phyloP scores from a whole-genome alignment of 2,329 filamentous ascomycete genomes.

The Xylaria multiplex region DNA sequence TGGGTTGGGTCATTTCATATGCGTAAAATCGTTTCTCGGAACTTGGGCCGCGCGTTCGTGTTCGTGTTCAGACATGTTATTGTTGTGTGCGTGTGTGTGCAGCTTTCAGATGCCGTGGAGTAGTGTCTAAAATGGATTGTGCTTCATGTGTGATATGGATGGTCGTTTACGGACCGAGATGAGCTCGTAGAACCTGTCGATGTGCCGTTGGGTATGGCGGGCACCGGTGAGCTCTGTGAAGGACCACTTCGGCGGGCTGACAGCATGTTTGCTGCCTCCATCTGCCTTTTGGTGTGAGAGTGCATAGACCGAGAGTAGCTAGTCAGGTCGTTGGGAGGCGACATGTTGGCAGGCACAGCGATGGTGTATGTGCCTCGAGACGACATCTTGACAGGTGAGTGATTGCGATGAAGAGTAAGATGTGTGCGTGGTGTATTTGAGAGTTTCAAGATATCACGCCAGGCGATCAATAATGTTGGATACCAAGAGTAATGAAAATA shows the following conservation, averaged over 20 bases:
- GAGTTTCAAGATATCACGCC: slow-evolving; percentile 5
- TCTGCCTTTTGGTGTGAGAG: slow-evolving; percentile 72
- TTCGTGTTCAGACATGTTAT: no score
- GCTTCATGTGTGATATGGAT: slow-evolving; percentile 20
- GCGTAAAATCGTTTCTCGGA: slow-evolving; percentile 17
- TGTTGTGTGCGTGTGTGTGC: neutral
- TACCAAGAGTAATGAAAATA: neutral
- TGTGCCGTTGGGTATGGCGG: slow-evolving; percentile 44
- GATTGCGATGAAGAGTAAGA: neutral
- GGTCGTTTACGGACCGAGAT: slow-evolving; percentile 23
- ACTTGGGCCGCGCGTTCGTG: neutral
- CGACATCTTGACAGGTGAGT: slow-evolving; percentile 41
- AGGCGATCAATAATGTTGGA: neutral
- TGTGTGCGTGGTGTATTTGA: slow-evolving; percentile 4
- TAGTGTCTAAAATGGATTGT: neutral
- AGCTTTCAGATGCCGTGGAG: neutral
- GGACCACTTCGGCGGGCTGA: slow-evolving; percentile 50
- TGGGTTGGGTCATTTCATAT: slow-evolving; percentile 20
- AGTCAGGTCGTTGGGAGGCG: slow-evolving; percentile 48
- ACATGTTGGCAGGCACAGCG: slow-evolving; percentile 43
- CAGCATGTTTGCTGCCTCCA: slow-evolving; percentile 65
- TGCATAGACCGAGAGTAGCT: slow-evolving; percentile 70
- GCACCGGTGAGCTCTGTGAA: slow-evolving; percentile 32
- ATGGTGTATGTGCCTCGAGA: slow-evolving; percentile 42
- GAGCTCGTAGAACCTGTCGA: slow-evolving; percentile 35